phyloP scores from a whole-genome alignment of 257 asterid species.

The Solanum infundibuliforme region DNA sequence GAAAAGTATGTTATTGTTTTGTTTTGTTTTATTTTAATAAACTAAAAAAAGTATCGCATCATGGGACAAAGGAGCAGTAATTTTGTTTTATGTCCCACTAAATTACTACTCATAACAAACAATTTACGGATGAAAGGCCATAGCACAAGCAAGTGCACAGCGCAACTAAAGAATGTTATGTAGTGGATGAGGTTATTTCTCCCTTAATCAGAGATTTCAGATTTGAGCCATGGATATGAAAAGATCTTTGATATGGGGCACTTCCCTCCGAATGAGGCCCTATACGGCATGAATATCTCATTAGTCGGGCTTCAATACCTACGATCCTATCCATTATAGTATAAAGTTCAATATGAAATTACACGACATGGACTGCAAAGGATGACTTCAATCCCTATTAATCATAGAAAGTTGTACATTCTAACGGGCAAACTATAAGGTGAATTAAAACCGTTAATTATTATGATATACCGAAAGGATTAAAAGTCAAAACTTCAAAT shows the following conservation, averaged over 20 bases:
- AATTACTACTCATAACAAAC: background rate
- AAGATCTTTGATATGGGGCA: no score
- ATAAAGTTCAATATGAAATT: background rate
- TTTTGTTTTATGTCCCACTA: background rate
- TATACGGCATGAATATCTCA: no score
- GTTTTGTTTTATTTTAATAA: background rate
- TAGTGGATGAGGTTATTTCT: no score
- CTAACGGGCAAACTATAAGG: background rate
- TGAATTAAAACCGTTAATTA: background rate
- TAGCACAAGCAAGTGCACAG: background rate
- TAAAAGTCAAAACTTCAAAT: no score
- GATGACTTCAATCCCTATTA: background rate
- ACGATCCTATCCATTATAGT: background rate
- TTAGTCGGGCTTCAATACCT: background rate
- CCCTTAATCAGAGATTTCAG: no score
- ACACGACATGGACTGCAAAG: background rate
- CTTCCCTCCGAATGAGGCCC: no score
- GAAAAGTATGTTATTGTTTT: background rate
- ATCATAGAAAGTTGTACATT: background rate
- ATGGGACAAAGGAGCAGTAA: background rate
- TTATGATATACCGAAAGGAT: background rate
- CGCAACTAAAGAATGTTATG: no score
- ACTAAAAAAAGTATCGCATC: background rate
- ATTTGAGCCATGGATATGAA: no score
- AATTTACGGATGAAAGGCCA: background rate